These are phyloP conservation scores for Ogataea kodamae DNA, from an alignment of 805 yeast species.

Conservation along the genomic window DNA sequence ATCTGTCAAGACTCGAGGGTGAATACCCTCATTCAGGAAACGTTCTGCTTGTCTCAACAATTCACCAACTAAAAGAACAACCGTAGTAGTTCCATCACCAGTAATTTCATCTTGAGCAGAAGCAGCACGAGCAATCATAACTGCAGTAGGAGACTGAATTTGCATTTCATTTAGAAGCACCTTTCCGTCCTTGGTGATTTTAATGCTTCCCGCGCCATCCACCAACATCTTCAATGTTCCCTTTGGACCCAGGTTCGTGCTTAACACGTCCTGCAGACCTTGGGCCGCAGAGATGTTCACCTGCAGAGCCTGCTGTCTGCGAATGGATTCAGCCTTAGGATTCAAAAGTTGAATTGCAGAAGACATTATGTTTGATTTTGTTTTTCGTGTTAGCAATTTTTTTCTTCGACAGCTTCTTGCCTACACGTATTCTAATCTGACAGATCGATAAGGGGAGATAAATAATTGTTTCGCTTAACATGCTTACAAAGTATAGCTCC, in stretches of 20 bases:
- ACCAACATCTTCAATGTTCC: constrained; percentile 96
- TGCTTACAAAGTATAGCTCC: no score
- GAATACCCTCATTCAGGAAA: constrained; percentile 88
- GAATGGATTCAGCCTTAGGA: constrained; percentile 96
- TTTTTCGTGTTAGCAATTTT: constrained; percentile 17
- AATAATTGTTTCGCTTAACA: constrained; percentile 1
- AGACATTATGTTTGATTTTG: constrained; percentile 34
- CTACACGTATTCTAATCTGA: constrained; percentile 9
- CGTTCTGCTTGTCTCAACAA: constrained; percentile 92
- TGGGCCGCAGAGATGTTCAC: constrained; percentile 96
- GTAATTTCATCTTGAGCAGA: constrained; percentile 98
- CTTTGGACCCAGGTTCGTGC: constrained; percentile 92
- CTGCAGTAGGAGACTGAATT: constrained; percentile 87
- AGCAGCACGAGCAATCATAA: constrained; percentile 94
- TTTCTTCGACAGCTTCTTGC: constrained; percentile 10
- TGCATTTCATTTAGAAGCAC: constrained; percentile 95
- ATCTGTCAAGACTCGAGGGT: constrained; percentile 90
- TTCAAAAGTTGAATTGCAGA: constrained; percentile 81
- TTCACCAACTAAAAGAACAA: constrained; percentile 91
- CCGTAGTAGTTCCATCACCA: constrained; percentile 99
- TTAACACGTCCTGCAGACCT: constrained; percentile 88
- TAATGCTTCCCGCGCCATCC: constrained; percentile 94
- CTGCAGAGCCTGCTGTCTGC: constrained; percentile 92
- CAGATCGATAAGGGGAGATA: constrained; percentile 13
- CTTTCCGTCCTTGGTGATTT: constrained; percentile 95